Conservation (phyloP, 108 stramenopile species). For the Craspedostauros australis region DNA sequence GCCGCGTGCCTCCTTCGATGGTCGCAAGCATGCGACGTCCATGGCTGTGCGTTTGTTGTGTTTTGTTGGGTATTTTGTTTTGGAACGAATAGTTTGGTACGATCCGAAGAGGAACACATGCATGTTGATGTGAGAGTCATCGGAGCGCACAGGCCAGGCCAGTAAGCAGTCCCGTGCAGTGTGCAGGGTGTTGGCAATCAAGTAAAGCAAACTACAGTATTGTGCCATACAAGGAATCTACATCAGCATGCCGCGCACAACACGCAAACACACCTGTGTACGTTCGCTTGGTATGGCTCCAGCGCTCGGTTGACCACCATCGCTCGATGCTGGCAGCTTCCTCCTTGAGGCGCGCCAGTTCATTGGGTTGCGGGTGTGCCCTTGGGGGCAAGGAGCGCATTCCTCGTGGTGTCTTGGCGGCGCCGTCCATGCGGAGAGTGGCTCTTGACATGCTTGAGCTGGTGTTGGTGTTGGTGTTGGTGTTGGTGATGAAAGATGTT, state of each 20-base stretch:
- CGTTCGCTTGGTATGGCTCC: constrained; percentile 58
- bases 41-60: too few species aligned
- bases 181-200: background rate
- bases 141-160: background rate
- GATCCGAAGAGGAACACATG: background rate
- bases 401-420: too few species aligned
- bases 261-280: constrained; percentile 35
- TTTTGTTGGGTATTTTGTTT: too few species aligned
- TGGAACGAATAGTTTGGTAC: constrained; percentile 1
- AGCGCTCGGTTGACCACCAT: constrained; percentile 67
- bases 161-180: background rate
- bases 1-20: constrained; percentile 47
- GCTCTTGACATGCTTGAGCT: too few species aligned
- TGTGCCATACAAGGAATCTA: background rate
- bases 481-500: too few species aligned
- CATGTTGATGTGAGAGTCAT: background rate
- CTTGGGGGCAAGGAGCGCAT: too few species aligned
- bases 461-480: too few species aligned
- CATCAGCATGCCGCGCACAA: background rate
- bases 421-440: too few species aligned
- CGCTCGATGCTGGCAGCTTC: constrained; percentile 65
- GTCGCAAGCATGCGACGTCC: constrained; percentile 81
- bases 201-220: background rate
- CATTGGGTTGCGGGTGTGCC: too few species aligned
- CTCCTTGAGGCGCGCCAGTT: too few species aligned